Evolutionary conservation across 257 asterid species (phyloP).

Genomic region (Solanum virginianum): DNA sequence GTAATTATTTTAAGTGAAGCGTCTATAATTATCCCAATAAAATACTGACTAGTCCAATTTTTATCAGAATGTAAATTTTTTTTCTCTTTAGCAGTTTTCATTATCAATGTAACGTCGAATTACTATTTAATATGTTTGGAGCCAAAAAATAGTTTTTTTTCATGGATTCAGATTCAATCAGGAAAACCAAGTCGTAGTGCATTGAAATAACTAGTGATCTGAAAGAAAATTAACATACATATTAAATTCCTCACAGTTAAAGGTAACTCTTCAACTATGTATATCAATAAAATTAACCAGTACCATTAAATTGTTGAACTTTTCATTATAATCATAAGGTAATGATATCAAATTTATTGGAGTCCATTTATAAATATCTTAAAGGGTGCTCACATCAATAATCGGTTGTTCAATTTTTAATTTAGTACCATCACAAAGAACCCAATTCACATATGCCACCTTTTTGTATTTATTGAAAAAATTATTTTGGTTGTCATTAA

Average conservation of each 20-base stretch:
- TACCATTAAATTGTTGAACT: not conserved
- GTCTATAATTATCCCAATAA: too few relatives aligned
- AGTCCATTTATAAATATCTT: not conserved
- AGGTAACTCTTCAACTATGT: not conserved
- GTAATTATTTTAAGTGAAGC: too few relatives aligned
- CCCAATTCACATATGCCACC: not conserved
- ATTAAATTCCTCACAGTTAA: not conserved
- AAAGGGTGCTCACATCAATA: not conserved
- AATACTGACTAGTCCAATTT: not conserved
- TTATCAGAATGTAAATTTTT: too few relatives aligned
- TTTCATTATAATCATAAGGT: not conserved
- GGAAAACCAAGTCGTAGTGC: not conserved
- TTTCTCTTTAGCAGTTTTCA: not conserved
- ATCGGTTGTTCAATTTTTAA: not conserved
- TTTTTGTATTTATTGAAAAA: not conserved
- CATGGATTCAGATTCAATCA: not conserved
- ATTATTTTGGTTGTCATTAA: not conserved
- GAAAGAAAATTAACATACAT: not conserved
- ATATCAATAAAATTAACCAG: not conserved
- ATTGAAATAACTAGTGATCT: not conserved
- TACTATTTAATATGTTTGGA: not conserved
- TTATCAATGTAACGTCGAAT: not conserved
- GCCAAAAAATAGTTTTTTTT: not conserved
- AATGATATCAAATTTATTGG: not conserved
- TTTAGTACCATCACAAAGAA: not conserved